Evolutionary conservation across 1,284 basidiomycete species (phyloP), one percentile per base, ranked within the genome.

Genomic region (Ustilago tritici): DNA sequence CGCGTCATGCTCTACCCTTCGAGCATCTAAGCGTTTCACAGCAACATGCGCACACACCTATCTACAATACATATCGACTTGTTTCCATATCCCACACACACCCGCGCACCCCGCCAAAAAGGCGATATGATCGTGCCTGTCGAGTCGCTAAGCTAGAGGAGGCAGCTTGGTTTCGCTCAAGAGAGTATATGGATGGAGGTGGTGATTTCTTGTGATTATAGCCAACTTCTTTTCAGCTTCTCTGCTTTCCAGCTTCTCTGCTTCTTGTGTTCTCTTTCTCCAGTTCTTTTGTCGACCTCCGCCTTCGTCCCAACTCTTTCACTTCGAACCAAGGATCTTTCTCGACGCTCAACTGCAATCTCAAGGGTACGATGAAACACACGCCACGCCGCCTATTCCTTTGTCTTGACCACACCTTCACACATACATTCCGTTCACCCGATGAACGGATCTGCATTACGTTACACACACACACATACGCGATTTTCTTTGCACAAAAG

Each of bases 1-100:
- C 93, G 96, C 87, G 90, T 99, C 88, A 94, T 98, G 88, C 86
- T 92, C 90, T 78, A 81, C 78, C 76, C 65, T 54, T 82, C 79
- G 68, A 83, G 78, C 82, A 80, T 81, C 73, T 81, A 78, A 76
- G 40, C 49, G 52, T 38, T n/a, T 50, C 49, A 32, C 49, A 32
- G 11, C 49, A 28, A 4, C 49, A 6, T 40, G 10, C n/a, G 19
- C 19, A 35, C 10, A 32, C 32, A 2, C 40, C 4, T 40, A 34
- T 32, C 46, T 14, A 15, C 49, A 50, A 50, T 50, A 50, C 49
- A 50, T 50, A 50, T 50, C 49, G 49, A 50, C 49, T 32, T 50
- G 35, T 61, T 36, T 54, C 50, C 28, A 34, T 49, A 50, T 17
- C 8, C 35, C 46, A 35, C 43, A 47, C 52, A 73, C 59, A 28